These are phyloP conservation scores for Cystobasidiaceae sp. DNA, from an alignment of 1,284 basidiomycete genomes.

Conservation along the genomic window DNA sequence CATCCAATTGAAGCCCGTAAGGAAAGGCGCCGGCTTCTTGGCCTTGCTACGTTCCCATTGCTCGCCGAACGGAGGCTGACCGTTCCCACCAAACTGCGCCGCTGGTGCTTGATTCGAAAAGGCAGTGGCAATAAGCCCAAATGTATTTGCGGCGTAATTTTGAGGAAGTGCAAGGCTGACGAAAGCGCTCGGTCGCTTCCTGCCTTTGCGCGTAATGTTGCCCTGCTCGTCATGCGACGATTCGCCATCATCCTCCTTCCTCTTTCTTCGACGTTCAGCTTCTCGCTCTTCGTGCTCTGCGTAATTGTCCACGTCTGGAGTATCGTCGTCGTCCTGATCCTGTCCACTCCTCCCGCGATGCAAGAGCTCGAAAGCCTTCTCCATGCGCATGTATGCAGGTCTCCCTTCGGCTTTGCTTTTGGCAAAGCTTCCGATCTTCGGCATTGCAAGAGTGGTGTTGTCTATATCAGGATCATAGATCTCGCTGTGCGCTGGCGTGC, in stretches of 20 bases:
- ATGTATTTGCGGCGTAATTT: slow-evolving; percentile 1
- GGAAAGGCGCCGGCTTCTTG: slow-evolving; percentile 18
- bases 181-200: slow-evolving; percentile 19
- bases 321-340: background rate
- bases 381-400: slow-evolving; percentile 30
- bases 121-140: slow-evolving; percentile 1
- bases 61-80: slow-evolving; percentile 25
- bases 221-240: slow-evolving; percentile 28
- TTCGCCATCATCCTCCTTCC: slow-evolving; percentile 32
- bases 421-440: slow-evolving; percentile 25
- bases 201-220: background rate
- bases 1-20: slow-evolving; percentile 29
- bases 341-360: background rate
- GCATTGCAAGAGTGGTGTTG: slow-evolving; percentile 28
- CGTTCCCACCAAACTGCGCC: slow-evolving; percentile 27
- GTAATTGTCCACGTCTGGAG: slow-evolving; percentile 12
- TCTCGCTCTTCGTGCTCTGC: slow-evolving; percentile 11
- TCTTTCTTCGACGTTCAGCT: slow-evolving; percentile 10
- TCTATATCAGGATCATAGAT: slow-evolving; percentile 38
- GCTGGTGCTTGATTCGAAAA: slow-evolving; percentile 1
- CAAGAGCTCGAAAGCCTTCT: slow-evolving; percentile 16
- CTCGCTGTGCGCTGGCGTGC: slow-evolving; percentile 37
- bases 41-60: slow-evolving; percentile 26
- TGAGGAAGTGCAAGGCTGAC: background rate
- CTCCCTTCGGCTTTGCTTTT: slow-evolving; percentile 7